Evolutionary conservation across 2,329 filamentous ascomycete genomes (phyloP).

Genomic region (Penicillium sclerotiorum): DNA sequence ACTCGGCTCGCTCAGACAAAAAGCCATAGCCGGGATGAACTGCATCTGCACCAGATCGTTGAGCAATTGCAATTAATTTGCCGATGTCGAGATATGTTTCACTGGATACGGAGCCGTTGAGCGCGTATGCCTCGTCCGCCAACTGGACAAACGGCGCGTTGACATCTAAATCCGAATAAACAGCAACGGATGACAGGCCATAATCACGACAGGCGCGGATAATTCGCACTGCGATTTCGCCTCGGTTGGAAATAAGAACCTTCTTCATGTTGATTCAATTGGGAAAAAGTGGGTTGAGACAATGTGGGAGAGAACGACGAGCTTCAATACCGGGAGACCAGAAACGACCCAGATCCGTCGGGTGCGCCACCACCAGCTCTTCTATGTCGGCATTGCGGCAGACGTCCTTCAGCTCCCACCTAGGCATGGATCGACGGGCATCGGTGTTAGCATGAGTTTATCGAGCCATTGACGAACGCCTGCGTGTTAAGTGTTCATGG

Average conservation of each 20-base stretch:
- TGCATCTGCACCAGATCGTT: conserved; percentile 50
- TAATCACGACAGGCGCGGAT: conserved; percentile 28
- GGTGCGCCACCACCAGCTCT: too few relatives aligned
- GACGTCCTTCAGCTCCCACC: too few relatives aligned
- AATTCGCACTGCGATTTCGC: conserved; percentile 34
- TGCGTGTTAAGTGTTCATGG: too few relatives aligned
- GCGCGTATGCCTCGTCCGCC: conserved; percentile 57
- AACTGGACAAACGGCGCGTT: conserved; percentile 57
- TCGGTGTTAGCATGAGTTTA: too few relatives aligned
- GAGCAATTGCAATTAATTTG: not conserved
- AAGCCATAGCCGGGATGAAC: conserved; percentile 71
- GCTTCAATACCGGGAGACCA: too few relatives aligned
- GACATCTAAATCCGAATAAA: conserved; percentile 61
- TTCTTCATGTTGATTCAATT: not conserved
- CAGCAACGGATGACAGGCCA: conserved; percentile 55
- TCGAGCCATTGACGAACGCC: too few relatives aligned
- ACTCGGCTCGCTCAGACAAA: conserved; percentile 64
- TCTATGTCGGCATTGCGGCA: too few relatives aligned
- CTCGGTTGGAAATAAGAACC: conserved; percentile 28
- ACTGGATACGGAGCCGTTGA: conserved; percentile 43
- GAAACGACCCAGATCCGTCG: too few relatives aligned
- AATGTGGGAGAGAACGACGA: too few relatives aligned
- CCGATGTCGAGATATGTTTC: not conserved
- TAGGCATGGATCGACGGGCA: too few relatives aligned
- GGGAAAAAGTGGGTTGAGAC: not conserved